These are phyloP conservation scores for Vaccinium vitisidaea DNA, from an alignment of 148 eudicot species.

Conservation along the genomic window DNA sequence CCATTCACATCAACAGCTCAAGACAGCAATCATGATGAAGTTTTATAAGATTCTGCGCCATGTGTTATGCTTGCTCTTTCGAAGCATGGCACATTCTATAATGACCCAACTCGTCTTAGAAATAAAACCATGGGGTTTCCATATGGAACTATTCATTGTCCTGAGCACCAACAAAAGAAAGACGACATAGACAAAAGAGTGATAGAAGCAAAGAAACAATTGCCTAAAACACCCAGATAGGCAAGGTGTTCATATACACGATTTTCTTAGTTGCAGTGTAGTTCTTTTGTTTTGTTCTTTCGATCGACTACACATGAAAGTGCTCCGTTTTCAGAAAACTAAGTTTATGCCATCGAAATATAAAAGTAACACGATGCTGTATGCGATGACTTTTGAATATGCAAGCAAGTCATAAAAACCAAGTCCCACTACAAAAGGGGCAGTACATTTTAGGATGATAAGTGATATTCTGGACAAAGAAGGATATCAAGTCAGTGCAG, in stretches of 20 bases:
- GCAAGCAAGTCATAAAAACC: not conserved
- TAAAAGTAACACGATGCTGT: not conserved
- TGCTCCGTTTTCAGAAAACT: not conserved
- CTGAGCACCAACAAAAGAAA: not conserved
- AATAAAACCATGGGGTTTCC: too few relatives aligned
- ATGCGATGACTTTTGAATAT: not conserved
- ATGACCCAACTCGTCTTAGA: not conserved
- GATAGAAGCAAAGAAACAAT: not conserved
- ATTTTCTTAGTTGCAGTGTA: not conserved
- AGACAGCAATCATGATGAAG: not conserved
- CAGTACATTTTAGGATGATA: not conserved
- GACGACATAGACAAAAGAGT: not conserved
- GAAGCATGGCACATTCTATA: not conserved
- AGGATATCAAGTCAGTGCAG: not conserved
- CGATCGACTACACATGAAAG: not conserved
- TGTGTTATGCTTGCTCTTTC: not conserved
- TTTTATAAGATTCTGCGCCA: not conserved
- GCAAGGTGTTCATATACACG: not conserved
- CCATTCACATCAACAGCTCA: slow-evolving; percentile 3
- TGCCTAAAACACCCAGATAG: not conserved
- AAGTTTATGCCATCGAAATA: not conserved
- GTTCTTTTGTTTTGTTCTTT: not conserved
- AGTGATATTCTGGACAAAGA: not conserved
- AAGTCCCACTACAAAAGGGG: not conserved
- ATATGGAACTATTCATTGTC: not conserved